Conservation (phyloP, 1,284 basidiomycete species). For the Hemileia vastatrix region DNA sequence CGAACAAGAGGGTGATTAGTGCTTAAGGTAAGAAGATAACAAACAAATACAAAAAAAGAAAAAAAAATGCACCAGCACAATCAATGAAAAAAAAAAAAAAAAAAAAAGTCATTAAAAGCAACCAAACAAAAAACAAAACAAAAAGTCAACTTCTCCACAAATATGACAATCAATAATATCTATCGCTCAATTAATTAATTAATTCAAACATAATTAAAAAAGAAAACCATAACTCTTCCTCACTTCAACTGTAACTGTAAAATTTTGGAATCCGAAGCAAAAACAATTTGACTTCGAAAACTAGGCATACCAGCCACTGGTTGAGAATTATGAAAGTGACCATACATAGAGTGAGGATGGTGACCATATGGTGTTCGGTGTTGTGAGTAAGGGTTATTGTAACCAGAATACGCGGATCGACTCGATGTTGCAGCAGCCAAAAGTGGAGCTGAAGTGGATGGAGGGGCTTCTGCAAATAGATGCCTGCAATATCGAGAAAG, state of each 20-base stretch:
- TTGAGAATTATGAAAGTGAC: conserved; percentile 1
- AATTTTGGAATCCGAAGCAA: conserved; percentile 21
- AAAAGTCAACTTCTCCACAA: too few species aligned
- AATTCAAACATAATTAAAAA: too few species aligned
- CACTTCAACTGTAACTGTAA: conserved; percentile 4
- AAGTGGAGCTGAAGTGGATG: conserved; percentile 50
- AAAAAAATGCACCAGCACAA: too few species aligned
- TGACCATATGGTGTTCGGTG: not conserved
- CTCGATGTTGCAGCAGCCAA: conserved; percentile 13
- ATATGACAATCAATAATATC: too few species aligned
- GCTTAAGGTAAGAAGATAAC: too few species aligned
- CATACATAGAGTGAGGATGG: conserved; percentile 5
- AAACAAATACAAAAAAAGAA: too few species aligned
- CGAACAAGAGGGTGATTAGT: too few species aligned
- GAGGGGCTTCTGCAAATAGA: conserved; percentile 86
- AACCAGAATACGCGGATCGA: not conserved
- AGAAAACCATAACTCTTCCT: too few species aligned
- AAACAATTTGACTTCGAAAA: conserved; percentile 27
- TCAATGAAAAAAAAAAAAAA: too few species aligned
- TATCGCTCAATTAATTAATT: too few species aligned
- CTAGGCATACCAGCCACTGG: conserved; percentile 16
- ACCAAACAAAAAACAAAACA: too few species aligned
- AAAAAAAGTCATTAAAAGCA: too few species aligned
- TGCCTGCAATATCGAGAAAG: conserved; percentile 49
- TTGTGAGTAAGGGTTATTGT: not conserved